Percentiles rank a stretch among this genome's conserved stretches.
phyloP scores from a whole-genome alignment of 208 protist genomes.

The Leishmania turanica region DNA sequence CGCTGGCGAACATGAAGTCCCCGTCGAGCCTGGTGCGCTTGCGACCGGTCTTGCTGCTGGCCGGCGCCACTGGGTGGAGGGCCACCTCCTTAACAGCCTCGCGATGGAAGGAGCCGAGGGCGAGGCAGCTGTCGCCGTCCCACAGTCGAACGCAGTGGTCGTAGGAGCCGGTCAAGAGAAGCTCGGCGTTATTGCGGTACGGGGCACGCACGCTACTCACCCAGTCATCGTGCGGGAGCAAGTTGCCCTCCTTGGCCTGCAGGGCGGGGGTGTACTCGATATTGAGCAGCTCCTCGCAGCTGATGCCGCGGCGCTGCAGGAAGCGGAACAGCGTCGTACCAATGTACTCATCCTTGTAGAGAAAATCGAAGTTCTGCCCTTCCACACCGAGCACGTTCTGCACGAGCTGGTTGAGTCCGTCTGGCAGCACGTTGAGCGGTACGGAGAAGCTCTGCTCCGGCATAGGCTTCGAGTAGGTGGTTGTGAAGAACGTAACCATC shows the following conservation, averaged over 20 bases:
- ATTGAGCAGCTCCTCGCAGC: conserved; percentile 77
- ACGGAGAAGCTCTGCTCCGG: conserved; percentile 80
- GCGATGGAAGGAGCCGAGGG: conserved; percentile 70
- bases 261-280: conserved; percentile 88
- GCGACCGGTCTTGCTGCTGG: conserved; percentile 19
- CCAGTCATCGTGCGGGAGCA: conserved; percentile 90
- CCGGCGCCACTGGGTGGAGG: conserved; percentile 39
- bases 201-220: conserved; percentile 78
- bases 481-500: conserved; percentile 82
- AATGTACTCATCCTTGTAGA: conserved; percentile 85
- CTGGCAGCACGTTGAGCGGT: conserved; percentile 63
- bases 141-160: conserved; percentile 84
- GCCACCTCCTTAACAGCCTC: conserved; percentile 81
- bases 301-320: conserved; percentile 63
- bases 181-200: conserved; percentile 48
- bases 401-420: conserved; percentile 72
- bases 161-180: conserved; percentile 80
- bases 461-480: conserved; percentile 65
- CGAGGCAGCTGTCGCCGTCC: conserved; percentile 73
- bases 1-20: conserved; percentile 68
- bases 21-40: conserved; percentile 34
- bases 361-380: conserved; percentile 71
- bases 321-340: conserved; percentile 76
- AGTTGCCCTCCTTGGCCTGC: conserved; percentile 75
- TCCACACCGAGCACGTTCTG: conserved; percentile 59